Evolutionary conservation across 306 rosid species (phyloP).

Genomic region (Vachellia pachyceras): DNA sequence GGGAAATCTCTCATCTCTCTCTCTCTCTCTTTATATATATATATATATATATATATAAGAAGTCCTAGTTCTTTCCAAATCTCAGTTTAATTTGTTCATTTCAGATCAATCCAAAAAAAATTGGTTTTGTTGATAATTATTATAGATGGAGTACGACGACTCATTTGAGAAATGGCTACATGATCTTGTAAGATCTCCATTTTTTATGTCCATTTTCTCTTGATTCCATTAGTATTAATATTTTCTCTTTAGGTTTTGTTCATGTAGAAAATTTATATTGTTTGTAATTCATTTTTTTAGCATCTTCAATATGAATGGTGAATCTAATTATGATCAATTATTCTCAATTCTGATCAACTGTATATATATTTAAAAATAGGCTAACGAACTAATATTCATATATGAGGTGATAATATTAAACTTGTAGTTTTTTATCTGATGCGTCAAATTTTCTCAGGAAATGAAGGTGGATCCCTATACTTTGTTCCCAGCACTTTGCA

Average conservation of each 20-base stretch:
- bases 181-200: background rate
- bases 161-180: background rate
- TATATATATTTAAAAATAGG: too few relatives aligned
- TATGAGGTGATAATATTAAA: background rate
- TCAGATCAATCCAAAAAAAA: background rate
- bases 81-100: background rate
- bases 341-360: background rate
- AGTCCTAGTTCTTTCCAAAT: background rate
- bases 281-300: background rate
- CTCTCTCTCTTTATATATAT: background rate
- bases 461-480: background rate
- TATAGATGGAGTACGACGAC: background rate
- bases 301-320: background rate
- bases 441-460: conserved; percentile 15
- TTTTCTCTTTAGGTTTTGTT: background rate
- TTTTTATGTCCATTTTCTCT: background rate
- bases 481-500: background rate
- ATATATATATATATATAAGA: background rate
- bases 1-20: background rate
- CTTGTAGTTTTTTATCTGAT: background rate
- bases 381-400: background rate
- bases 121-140: background rate
- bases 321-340: background rate
- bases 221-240: background rate
- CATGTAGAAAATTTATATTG: background rate